Evolutionary conservation across 2,329 filamentous ascomycete species (phyloP).

Genomic region (Fusarium sp.): DNA sequence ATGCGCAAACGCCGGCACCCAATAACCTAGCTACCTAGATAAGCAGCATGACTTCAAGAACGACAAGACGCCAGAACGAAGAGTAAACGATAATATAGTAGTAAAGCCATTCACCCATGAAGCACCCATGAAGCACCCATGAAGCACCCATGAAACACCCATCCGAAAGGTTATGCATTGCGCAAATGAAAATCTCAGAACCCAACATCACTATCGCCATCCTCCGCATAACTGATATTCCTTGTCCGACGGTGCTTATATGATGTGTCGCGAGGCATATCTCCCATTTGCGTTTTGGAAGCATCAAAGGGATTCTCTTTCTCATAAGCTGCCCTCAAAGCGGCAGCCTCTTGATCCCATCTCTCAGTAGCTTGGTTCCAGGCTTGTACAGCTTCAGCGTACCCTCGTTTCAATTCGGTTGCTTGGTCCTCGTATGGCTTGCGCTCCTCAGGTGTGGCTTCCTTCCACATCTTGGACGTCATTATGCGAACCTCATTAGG

Average conservation of each 20-base stretch:
- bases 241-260: constrained; percentile 53
- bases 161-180: constrained; percentile 14
- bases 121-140: constrained; percentile 24
- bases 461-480: constrained; percentile 91
- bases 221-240: constrained; percentile 54
- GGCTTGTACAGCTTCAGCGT: constrained; percentile 66
- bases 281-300: constrained; percentile 43
- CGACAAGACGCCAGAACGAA: background rate
- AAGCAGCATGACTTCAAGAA: constrained; percentile 6
- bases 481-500: constrained; percentile 88
- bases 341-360: constrained; percentile 78
- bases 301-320: constrained; percentile 59
- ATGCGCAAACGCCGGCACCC: constrained; percentile 28
- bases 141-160: constrained; percentile 24
- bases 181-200: constrained; percentile 22
- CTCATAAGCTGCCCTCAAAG: constrained; percentile 65
- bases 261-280: constrained; percentile 34
- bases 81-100: constrained; percentile 5
- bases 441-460: constrained; percentile 75
- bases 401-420: constrained; percentile 74
- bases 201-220: constrained; percentile 47
- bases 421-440: constrained; percentile 83
- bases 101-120: constrained; percentile 16
- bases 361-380: constrained; percentile 71
- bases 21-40: constrained; percentile 8